Evolutionary conservation across 306 rosid species (phyloP), one percentile per base, ranked within the genome.

Genomic region (Cicer chorassanicum): DNA sequence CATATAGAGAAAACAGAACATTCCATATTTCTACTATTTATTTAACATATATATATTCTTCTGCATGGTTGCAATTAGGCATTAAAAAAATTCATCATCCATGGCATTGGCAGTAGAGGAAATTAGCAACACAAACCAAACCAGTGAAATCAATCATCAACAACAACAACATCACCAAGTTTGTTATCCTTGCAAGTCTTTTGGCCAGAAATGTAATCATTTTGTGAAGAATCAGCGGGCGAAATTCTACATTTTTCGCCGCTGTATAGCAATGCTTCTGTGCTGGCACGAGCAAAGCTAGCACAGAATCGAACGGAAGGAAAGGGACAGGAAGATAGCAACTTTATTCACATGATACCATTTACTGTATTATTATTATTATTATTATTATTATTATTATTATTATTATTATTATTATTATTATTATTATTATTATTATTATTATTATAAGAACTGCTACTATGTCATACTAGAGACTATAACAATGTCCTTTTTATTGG

Each of bases 131-230:
- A 83, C 75, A 68, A 76, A 70, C 80, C 73, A 65, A 54, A 80
- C 9, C 36, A 34, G 3, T 16, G 36, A 8, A 59, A n/a, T 12
- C 66, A 73, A 76, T 8, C 60, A 70, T 1, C 74, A 51, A 12
- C 75, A 83, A 19, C 75, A 81, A 38, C 61, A 63, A 34, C 63
- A 69, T 5, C 75, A 82, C 1, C 75, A 83, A 42, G 59, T 41
- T 19, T 89, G 91, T 70, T 87, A 84, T 36, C 88, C 89, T 1
- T 79, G 90, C 79, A 84, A 81, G 82, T 83, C 93, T 1, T 90
- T 90, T 73, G 89, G 89, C n/a, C 74, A 87, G 63, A 90, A 88
- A 81, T 87, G 93, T 67, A 82, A 84, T 57, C 93, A 82, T 43
- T 15, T 88, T 9, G 55, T 80, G 75, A 80, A 73, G 75, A 59